Percentiles rank a stretch among this genome's conserved stretches.
These are phyloP conservation scores for Sclerospora graminicola DNA, from an alignment of 352 stramenopile species.

Conservation along the genomic window DNA sequence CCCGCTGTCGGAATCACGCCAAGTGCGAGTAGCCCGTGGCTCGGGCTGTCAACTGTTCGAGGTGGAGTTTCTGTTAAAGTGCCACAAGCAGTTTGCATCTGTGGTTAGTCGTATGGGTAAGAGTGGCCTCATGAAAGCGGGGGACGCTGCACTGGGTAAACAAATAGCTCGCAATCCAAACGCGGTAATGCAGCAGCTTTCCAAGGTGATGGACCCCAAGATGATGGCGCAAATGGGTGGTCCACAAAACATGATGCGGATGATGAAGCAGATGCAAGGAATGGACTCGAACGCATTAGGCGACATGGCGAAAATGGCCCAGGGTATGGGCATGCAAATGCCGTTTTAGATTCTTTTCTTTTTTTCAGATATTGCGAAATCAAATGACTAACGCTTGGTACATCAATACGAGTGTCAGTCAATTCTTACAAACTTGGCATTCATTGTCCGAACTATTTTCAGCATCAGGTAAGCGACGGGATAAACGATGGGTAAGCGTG, in stretches of 20 bases:
- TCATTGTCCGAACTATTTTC: not conserved
- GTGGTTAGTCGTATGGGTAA: slow-evolving; percentile 97
- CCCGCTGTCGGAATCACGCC: slow-evolving; percentile 49
- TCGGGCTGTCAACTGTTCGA: slow-evolving; percentile 84
- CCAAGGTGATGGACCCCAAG: slow-evolving; percentile 89
- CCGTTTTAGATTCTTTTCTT: slow-evolving; percentile 55
- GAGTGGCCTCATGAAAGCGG: slow-evolving; percentile 87
- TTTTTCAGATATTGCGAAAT: slow-evolving; percentile 4
- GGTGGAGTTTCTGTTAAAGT: slow-evolving; percentile 91
- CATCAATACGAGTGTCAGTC: slow-evolving; percentile 17
- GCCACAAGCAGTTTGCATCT: slow-evolving; percentile 92
- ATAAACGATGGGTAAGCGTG: too few relatives aligned
- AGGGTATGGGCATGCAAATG: slow-evolving; percentile 71
- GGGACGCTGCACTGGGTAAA: slow-evolving; percentile 81
- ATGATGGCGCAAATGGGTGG: slow-evolving; percentile 87
- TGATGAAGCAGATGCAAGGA: slow-evolving; percentile 92
- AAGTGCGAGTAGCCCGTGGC: slow-evolving; percentile 86
- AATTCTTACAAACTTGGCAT: slow-evolving; percentile 10
- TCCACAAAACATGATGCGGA: slow-evolving; percentile 82
- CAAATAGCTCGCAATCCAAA: slow-evolving; percentile 96
- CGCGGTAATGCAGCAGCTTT: slow-evolving; percentile 93
- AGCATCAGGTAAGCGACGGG: not conserved
- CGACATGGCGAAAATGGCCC: slow-evolving; percentile 74
- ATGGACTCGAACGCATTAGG: slow-evolving; percentile 64
- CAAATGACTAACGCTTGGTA: slow-evolving; percentile 2